phyloP scores from a whole-genome alignment of 2,329 filamentous ascomycete species.

The Aspergillus aculeatus region DNA sequence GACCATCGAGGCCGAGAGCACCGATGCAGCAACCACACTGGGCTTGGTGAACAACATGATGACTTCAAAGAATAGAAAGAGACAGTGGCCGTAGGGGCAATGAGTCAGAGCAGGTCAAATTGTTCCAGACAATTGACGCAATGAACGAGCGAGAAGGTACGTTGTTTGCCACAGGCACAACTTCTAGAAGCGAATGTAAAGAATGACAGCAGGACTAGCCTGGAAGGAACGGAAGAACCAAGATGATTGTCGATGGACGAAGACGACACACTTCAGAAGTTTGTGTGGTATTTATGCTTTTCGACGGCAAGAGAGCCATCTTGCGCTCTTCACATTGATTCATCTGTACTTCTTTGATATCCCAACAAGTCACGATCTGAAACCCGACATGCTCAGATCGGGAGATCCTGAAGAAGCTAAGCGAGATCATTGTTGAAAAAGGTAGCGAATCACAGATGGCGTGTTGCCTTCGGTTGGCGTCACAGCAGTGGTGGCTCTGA shows the following conservation, averaged over 20 bases:
- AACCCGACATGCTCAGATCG: not conserved
- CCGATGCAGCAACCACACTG: constrained; percentile 39
- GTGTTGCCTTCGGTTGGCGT: not conserved
- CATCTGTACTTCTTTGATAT: not conserved
- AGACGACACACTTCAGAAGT: not conserved
- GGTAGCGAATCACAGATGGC: not conserved
- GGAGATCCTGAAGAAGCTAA: not conserved
- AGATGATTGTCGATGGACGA: not conserved
- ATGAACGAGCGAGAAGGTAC: too few species aligned
- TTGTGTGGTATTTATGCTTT: not conserved
- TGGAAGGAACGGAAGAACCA: not conserved
- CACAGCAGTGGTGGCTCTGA: not conserved
- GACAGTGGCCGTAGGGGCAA: too few species aligned
- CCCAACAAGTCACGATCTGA: not conserved
- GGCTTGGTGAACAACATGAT: constrained; percentile 32
- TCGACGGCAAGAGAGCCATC: not conserved
- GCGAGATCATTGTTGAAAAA: not conserved
- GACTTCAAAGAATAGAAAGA: constrained; percentile 1
- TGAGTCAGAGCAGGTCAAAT: not conserved
- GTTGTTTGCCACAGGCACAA: too few species aligned
- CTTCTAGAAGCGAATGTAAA: not conserved
- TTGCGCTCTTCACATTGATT: too few species aligned
- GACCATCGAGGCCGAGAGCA: constrained; percentile 56
- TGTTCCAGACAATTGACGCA: not conserved
- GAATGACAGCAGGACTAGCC: not conserved